phyloP scores from a whole-genome alignment of 2,329 filamentous ascomycete genomes.

The Xylaria sp. region DNA sequence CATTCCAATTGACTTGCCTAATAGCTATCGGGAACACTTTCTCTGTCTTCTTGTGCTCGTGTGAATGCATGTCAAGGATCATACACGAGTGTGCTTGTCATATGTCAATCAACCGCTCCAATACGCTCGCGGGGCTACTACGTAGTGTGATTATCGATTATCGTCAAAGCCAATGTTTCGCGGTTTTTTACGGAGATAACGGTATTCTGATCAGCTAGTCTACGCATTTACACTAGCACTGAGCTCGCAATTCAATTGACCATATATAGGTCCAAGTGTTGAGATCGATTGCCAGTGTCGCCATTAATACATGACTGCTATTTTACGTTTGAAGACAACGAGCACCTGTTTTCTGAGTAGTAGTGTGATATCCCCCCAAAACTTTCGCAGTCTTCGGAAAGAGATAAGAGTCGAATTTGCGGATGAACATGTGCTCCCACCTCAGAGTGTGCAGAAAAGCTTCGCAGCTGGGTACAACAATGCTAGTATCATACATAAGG shows the following conservation, averaged over 20 bases:
- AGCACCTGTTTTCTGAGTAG: conserved; percentile 23
- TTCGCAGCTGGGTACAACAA: conserved; percentile 33
- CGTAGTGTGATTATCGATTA: background rate
- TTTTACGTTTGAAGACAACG: conserved; percentile 22
- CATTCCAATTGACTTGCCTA: background rate
- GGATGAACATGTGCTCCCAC: background rate
- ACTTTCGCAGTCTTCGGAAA: too few species aligned
- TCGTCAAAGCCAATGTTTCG: background rate
- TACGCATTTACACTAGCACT: too few species aligned
- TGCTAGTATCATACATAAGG: conserved; percentile 36
- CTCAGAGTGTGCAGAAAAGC: conserved; percentile 18
- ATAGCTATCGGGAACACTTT: background rate
- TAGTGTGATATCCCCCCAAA: too few species aligned
- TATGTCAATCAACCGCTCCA: background rate
- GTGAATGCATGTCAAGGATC: background rate
- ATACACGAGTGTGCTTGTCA: background rate
- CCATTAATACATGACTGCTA: conserved; percentile 17
- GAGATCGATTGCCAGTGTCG: conserved; percentile 20
- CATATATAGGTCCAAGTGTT: background rate
- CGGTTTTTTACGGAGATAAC: background rate
- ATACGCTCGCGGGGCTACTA: background rate
- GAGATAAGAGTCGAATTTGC: background rate
- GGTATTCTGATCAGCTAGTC: conserved; percentile 17
- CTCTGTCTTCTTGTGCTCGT: background rate
- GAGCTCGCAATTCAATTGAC: too few species aligned